These are phyloP conservation scores for Trichoderma lentiforme DNA, from an alignment of 2,329 filamentous ascomycete genomes.

Conservation along the genomic window DNA sequence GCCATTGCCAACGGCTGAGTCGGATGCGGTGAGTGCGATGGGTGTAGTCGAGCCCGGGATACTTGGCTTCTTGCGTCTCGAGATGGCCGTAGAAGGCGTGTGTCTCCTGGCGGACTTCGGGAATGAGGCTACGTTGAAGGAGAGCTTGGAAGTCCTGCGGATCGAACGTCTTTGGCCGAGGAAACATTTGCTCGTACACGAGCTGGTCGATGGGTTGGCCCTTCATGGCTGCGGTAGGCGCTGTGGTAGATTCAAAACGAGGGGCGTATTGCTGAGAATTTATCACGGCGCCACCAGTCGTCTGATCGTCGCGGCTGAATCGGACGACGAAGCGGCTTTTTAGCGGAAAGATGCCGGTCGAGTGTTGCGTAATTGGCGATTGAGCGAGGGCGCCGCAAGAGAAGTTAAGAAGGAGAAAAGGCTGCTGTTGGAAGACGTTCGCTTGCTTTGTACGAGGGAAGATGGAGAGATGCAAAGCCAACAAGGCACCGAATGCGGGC, in stretches of 20 bases:
- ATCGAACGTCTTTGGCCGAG: conserved; percentile 63
- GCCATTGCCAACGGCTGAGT: conserved; percentile 74
- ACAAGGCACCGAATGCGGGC: neutral
- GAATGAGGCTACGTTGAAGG: conserved; percentile 67
- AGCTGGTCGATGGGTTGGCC: conserved; percentile 67
- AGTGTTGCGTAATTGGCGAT: neutral
- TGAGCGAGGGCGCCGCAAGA: neutral
- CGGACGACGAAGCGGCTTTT: neutral
- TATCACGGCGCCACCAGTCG: neutral
- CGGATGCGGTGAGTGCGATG: conserved; percentile 70
- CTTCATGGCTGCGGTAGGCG: conserved; percentile 55
- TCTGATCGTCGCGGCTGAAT: neutral
- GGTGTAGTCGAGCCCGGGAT: conserved; percentile 77
- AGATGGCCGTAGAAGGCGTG: conserved; percentile 76
- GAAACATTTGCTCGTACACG: conserved; percentile 72
- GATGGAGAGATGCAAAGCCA: neutral
- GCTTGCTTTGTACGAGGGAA: neutral
- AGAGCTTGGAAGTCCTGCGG: conserved; percentile 69
- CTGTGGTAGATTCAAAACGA: neutral
- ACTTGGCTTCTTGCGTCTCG: conserved; percentile 75
- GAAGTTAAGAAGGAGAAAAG: neutral
- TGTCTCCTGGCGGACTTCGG: conserved; percentile 76
- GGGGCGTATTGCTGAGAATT: neutral
- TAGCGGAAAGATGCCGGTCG: neutral
- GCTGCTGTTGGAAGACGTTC: neutral